Conservation (phyloP, 179 eudicot species). For the Heliamphora pulchella region DNA sequence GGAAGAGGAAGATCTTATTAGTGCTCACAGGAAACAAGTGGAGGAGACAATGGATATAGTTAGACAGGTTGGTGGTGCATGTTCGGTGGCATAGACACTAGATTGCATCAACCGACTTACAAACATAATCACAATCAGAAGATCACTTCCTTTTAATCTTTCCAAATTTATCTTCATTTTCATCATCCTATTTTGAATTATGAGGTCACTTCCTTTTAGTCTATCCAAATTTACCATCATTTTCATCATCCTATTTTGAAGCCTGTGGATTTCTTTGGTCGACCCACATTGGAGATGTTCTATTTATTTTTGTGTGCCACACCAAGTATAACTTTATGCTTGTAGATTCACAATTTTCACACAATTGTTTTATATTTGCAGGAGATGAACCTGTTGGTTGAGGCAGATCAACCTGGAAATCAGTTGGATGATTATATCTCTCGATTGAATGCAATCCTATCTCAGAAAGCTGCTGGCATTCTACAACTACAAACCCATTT, state of each 20-base stretch:
- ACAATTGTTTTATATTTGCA: conserved; percentile 19
- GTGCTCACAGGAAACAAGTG: conserved; percentile 78
- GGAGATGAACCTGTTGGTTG: conserved; percentile 86
- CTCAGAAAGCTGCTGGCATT: conserved; percentile 89
- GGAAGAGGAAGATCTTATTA: conserved; percentile 97
- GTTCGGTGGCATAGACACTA: background rate
- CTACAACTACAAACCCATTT: conserved; percentile 65
- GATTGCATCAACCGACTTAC: too few relatives aligned
- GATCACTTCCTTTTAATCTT: background rate
- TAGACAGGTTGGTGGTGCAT: conserved; percentile 55
- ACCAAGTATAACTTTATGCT: background rate
- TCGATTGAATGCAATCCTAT: conserved; percentile 63
- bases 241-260: background rate
- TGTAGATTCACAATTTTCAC: background rate
- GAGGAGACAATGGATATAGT: conserved; percentile 93
- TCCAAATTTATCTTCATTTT: background rate
- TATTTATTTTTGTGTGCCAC: conserved; percentile 3
- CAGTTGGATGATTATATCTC: conserved; percentile 80
- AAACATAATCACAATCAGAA: background rate
- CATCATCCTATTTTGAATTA: background rate
- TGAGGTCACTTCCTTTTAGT: background rate
- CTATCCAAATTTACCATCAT: background rate
- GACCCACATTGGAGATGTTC: background rate
- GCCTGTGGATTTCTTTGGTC: background rate
- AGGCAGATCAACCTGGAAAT: conserved; percentile 86